Conservation (phyloP, 495 filamentous ascomycete genomes). For the Halenospora varia region DNA sequence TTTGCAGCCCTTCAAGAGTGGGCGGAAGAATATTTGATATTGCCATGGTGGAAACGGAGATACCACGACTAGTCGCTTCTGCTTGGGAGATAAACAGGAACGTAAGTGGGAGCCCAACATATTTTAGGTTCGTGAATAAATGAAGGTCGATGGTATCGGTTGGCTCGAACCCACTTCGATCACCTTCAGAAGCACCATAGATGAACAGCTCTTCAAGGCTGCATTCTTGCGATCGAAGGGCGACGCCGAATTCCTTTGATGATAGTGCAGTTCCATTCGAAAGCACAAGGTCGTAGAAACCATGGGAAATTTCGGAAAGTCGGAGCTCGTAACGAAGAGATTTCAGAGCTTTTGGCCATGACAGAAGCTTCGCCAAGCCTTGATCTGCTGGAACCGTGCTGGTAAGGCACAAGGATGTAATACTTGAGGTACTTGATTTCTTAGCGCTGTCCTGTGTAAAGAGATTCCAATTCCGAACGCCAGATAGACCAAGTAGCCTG, state of each 20-base stretch:
- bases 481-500: background rate
- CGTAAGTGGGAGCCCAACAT: background rate
- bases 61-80: background rate
- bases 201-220: background rate
- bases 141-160: background rate
- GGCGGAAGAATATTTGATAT: background rate
- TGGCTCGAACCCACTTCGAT: constrained; percentile 1
- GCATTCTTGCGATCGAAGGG: background rate
- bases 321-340: constrained; percentile 1
- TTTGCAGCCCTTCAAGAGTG: background rate
- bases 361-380: background rate
- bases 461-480: constrained; percentile 1
- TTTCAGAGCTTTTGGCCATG: background rate
- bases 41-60: background rate
- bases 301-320: background rate
- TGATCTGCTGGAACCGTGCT: constrained; percentile 1
- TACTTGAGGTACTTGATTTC: constrained; percentile 1
- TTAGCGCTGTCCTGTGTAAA: background rate
- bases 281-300: background rate
- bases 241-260: background rate
- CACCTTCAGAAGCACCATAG: background rate
- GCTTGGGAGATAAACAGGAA: background rate
- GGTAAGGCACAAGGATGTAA: background rate
- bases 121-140: background rate
- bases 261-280: background rate